Base-by-base conservation (phyloP, 495 filamentous ascomycete genomes). In the Aspergillus diversus region DNA sequence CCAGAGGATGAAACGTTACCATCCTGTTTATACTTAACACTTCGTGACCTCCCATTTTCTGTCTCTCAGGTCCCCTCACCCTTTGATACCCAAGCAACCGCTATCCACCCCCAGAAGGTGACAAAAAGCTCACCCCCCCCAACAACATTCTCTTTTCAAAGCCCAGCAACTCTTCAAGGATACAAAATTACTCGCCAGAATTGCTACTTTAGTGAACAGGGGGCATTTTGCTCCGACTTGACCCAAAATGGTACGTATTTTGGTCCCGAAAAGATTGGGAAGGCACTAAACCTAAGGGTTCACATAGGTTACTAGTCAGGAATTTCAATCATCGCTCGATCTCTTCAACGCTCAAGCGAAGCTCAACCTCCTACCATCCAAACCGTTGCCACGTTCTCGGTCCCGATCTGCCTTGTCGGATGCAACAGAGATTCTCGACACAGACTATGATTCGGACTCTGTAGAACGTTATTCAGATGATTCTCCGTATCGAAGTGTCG, bases 341-440 rank as follows among this genome's bases (percentile, higher is more conserved):
- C 37, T 48, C n/a, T 32, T 57, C 7, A 55, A 62, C 33, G 59
- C 59, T 11, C 59, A 58, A 27, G 58, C 62, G 27, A 58, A 50
- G 17, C 56, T 54, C 34, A 4, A 15, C 27, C 59, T 51, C n/a
- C 59, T 62, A 5, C 33, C 35, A 21, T 9, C 48, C 49, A 42
- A 33, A 17, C 13, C 33, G 7, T 27, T 60, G 33, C 34, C 47
- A 9, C 48, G 33, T 32, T 42, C 48, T 50, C 16, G 13, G 4
- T 58, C 60, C n/a, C 46, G 17, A 34, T 63, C 65, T 9, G 27
- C 48, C 8, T 8, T 68, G 16, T 93, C 91, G 37, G 78, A 86
- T 27, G 82, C 86, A 32, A 93, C 88, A 16, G 88, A 92, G 57
- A 86, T 90, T 62, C 85, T 86, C 69, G 90, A 93, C 69, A 90